Evolutionary conservation across 2,329 filamentous ascomycete species (phyloP).

Genomic region (Cercospora zeina): DNA sequence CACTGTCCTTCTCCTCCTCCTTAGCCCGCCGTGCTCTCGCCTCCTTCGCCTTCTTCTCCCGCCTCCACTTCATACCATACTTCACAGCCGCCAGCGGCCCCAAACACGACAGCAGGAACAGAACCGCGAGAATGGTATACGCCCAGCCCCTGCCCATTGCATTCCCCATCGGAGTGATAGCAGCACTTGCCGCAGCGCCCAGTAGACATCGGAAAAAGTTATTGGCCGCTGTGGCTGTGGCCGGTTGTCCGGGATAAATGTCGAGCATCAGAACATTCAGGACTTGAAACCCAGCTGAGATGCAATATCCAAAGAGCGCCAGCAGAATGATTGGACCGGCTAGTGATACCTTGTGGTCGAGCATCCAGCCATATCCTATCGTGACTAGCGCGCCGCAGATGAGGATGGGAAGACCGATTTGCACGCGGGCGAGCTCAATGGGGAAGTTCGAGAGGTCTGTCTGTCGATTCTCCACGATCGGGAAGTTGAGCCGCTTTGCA

Average conservation of each 20-base stretch:
- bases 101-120: constrained; percentile 28
- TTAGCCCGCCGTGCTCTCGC: constrained; percentile 13
- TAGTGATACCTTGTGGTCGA: constrained; percentile 38
- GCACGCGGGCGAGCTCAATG: constrained; percentile 47
- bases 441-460: constrained; percentile 46
- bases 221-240: constrained; percentile 48
- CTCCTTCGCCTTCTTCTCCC: constrained; percentile 32
- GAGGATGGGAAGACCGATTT: constrained; percentile 45
- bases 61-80: constrained; percentile 36
- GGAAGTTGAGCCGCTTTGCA: constrained; percentile 39
- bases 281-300: constrained; percentile 48
- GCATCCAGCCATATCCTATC: constrained; percentile 47
- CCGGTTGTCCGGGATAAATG: constrained; percentile 45
- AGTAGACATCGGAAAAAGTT: constrained; percentile 49
- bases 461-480: constrained; percentile 40
- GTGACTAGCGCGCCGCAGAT: constrained; percentile 37
- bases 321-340: constrained; percentile 36
- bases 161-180: constrained; percentile 43
- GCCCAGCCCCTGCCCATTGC: constrained; percentile 39
- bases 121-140: constrained; percentile 43
- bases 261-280: constrained; percentile 52
- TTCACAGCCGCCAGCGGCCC: constrained; percentile 31
- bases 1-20: not conserved
- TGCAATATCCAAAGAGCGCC: constrained; percentile 39
- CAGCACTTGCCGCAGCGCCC: constrained; percentile 47